Base-by-base conservation (phyloP, 768 basidiomycete species). In the Boletellus emodensis region DNA sequence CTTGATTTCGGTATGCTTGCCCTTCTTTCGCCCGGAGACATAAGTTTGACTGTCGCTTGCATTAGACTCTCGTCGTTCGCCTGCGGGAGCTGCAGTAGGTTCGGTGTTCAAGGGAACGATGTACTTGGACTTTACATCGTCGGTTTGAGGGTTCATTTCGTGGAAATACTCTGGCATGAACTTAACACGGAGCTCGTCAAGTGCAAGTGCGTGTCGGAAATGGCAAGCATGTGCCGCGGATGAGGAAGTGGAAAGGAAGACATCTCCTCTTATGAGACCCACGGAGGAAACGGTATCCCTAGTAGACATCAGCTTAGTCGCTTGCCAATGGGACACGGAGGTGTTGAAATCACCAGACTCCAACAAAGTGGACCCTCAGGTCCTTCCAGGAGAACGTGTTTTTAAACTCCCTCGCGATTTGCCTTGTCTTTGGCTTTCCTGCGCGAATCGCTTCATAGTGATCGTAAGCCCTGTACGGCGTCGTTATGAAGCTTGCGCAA, bases 251-350 rank as follows among this genome's bases (percentile, higher is more conserved):
- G 83, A 84, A 5, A 84, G 71, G 15, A 63, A 62, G 6, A 77
- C 69, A 24, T 73, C 73, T 2, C 75, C 55, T 50, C 55, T 74
- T 44, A 82, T 67, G 36, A 81, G 41, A 11, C 82, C 83, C 13
- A 85, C 82, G 0, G 83, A 84, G 18, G 78, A 76, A 6, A 87
- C 83, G 1, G 83, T 85, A 55, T 87, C 84, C 82, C 83, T 85
- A 45, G 26, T 13, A 3, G 1, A 46, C 0, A 15, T 42, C 24
- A 60, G 20, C 53, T 15, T 1, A 1, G 4, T 20, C 17, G 26
- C 10, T n/a, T 7, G 20, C 2, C 14, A 35, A 15, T n/a, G 26
- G 15, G 2, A 34, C 33, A 14, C 13, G 13, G 18, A 46, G 52
- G 4, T 20, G 20, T 18, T 9, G 5, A 20, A 58, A 72, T 13